phyloP scores from a whole-genome alignment of 345 rosid species.

The Eutrema heterophyllum region DNA sequence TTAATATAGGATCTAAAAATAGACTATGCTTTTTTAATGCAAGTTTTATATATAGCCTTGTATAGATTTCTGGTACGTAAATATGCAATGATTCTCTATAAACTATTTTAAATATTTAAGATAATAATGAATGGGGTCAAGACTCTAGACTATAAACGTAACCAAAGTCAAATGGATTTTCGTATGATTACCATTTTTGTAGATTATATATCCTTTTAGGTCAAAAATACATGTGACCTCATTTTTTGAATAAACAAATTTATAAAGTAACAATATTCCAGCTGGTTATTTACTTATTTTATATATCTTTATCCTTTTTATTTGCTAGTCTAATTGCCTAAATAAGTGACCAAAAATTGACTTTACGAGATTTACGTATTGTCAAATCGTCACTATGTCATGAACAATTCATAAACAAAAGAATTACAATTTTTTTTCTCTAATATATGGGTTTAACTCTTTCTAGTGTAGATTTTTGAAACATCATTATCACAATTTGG shows the following conservation, averaged over 20 bases:
- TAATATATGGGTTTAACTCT: background rate
- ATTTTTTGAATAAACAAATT: background rate
- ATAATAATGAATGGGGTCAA: slow-evolving; percentile 17
- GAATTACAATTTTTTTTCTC: background rate
- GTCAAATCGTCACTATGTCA: background rate
- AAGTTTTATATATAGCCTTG: slow-evolving; percentile 14
- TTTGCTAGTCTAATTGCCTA: background rate
- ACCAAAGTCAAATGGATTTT: slow-evolving; percentile 21
- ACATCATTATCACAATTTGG: background rate
- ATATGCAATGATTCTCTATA: slow-evolving; percentile 16
- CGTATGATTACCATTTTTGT: slow-evolving; percentile 18
- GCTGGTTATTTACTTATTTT: background rate
- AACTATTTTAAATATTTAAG: background rate
- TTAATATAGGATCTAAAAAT: background rate
- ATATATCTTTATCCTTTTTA: background rate
- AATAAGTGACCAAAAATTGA: slow-evolving; percentile 3
- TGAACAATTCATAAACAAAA: background rate
- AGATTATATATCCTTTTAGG: slow-evolving; percentile 5
- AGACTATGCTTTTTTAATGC: slow-evolving; percentile 3
- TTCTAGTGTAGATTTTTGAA: background rate
- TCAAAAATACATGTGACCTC: slow-evolving; percentile 25
- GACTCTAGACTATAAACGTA: slow-evolving; percentile 15
- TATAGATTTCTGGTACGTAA: slow-evolving; percentile 13
- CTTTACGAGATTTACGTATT: background rate
- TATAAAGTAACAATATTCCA: slow-evolving; percentile 23